These are phyloP conservation scores for Teratosphaeria zuluensis DNA, from an alignment of 2,329 filamentous ascomycete species.

Conservation along the genomic window DNA sequence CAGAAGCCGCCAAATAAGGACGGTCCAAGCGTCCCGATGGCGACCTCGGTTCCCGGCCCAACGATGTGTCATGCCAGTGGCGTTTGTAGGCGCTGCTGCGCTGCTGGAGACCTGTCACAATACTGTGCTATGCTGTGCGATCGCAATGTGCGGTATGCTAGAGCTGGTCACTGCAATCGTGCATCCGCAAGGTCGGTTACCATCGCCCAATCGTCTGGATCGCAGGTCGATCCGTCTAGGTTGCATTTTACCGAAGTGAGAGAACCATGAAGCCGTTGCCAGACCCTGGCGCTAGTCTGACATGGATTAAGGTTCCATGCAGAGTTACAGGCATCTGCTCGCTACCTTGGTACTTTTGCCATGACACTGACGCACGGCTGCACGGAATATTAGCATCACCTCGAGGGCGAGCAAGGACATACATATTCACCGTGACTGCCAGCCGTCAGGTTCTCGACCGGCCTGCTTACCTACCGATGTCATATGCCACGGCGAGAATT, in stretches of 20 bases:
- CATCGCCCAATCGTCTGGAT: neutral
- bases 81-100: neutral
- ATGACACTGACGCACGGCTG: neutral
- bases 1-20: neutral
- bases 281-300: neutral
- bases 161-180: neutral
- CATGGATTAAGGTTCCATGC: neutral
- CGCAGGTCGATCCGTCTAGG: neutral
- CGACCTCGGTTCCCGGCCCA: neutral
- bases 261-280: neutral
- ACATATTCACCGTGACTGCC: neutral
- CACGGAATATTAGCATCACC: neutral
- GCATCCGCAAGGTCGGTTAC: neutral
- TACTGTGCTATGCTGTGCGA: neutral
- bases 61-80: neutral
- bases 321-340: neutral
- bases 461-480: neutral
- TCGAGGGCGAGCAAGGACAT: neutral
- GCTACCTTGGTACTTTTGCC: neutral
- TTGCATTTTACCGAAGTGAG: neutral
- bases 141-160: neutral
- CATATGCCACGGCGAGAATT: neutral
- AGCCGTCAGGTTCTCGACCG: neutral
- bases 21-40: neutral
- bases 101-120: neutral